phyloP scores from a whole-genome alignment of 257 asterid genomes.

The Gentiana macrophylla region DNA sequence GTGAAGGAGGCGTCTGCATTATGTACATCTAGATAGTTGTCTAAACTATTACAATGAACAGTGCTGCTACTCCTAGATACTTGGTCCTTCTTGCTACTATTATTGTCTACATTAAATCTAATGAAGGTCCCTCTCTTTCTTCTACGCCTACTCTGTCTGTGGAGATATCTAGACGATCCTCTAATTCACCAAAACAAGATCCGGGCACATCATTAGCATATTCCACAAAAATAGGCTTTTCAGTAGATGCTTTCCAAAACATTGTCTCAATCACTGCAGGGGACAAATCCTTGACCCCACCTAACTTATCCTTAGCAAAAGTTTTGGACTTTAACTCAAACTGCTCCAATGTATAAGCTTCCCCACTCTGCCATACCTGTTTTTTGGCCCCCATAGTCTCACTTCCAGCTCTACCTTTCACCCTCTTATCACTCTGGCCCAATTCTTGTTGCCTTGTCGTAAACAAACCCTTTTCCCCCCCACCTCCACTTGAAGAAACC shows the following conservation, averaged over 20 bases:
- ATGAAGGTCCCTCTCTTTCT: conserved; percentile 64
- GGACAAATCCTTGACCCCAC: conserved; percentile 61
- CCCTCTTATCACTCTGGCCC: conserved; percentile 53
- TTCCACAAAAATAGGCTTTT: conserved; percentile 81
- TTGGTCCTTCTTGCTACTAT: conserved; percentile 27
- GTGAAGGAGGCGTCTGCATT: conserved; percentile 17
- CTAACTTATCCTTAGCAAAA: conserved; percentile 65
- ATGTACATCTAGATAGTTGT: conserved; percentile 12
- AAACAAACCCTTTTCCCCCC: conserved; percentile 59
- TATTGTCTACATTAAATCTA: conserved; percentile 34
- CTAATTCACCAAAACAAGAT: conserved; percentile 88
- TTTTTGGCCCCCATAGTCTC: conserved; percentile 35
- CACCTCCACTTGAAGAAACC: conserved; percentile 19
- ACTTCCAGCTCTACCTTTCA: conserved; percentile 31
- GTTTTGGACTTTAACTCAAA: conserved; percentile 79
- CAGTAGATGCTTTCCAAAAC: conserved; percentile 88
- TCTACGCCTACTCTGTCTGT: conserved; percentile 44
- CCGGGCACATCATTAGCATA: conserved; percentile 99
- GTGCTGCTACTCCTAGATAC: conserved; percentile 18
- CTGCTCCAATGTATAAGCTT: conserved; percentile 77
- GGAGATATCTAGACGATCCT: conserved; percentile 38
- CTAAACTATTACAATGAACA: conserved; percentile 25
- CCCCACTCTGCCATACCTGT: conserved; percentile 99
- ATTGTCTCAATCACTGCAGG: conserved; percentile 68
- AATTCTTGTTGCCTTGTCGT: conserved; percentile 92